Evolutionary conservation across 2,329 filamentous ascomycete species (phyloP).

Genomic region (Coniella vitis): DNA sequence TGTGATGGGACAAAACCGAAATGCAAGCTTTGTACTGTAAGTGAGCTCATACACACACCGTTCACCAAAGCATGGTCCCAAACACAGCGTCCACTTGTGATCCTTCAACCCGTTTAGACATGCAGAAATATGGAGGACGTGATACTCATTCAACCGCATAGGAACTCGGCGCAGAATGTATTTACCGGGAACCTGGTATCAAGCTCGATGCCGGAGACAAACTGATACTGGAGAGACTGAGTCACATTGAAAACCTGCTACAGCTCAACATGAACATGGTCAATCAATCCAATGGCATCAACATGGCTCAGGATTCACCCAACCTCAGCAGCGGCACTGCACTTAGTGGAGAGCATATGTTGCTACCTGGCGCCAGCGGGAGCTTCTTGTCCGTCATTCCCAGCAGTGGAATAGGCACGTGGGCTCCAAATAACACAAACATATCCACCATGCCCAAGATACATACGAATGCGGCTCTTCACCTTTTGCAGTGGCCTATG

Average conservation of each 20-base stretch:
- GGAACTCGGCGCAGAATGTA: conserved; percentile 70
- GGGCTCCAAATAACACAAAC: conserved; percentile 53
- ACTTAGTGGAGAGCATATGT: conserved; percentile 50
- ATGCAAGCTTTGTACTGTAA: conserved; percentile 66
- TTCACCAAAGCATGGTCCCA: background rate
- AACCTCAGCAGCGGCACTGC: conserved; percentile 54
- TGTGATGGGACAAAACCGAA: conserved; percentile 76
- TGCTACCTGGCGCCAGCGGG: conserved; percentile 36
- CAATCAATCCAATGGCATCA: conserved; percentile 43
- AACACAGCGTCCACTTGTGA: background rate
- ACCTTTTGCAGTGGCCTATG: conserved; percentile 73
- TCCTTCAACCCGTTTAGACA: no score
- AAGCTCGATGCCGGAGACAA: conserved; percentile 85
- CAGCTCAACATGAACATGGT: conserved; percentile 61
- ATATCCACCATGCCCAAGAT: conserved; percentile 83
- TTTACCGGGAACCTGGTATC: conserved; percentile 79
- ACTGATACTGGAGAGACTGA: conserved; percentile 71
- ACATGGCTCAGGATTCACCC: conserved; percentile 55
- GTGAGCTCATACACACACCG: background rate
- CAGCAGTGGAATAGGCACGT: conserved; percentile 63
- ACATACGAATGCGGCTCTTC: conserved; percentile 73
- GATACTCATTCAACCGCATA: no score
- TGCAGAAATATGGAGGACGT: no score
- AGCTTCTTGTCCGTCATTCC: conserved; percentile 50
- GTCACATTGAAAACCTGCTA: conserved; percentile 71